Evolutionary conservation across 441 rosid species (phyloP), one percentile per base, ranked within the genome.

Genomic region (Viola pubescens): DNA sequence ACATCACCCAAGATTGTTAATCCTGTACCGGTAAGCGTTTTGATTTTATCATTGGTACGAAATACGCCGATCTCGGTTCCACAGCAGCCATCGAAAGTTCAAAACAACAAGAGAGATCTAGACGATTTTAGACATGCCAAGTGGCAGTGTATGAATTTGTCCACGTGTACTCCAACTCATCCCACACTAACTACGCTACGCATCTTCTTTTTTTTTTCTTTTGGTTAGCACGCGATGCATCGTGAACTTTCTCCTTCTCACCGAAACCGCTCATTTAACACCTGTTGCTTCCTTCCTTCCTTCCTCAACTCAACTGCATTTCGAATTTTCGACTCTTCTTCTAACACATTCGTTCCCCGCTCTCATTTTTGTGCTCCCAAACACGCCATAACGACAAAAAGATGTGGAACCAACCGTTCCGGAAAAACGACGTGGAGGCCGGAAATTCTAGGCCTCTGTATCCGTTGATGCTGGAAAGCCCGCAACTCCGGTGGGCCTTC

Each of bases 401-500:
- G 70, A 87, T 84, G 85, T 91, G 87, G 88, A 57, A 44, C 37
- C 92, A 73, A 39, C 73, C 83, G 8, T 66, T 56, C 70, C 58
- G 79, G 49, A 88, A 84, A 77, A 26, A 7, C 55, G 95, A 91
- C 72, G 62, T 79, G 79, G 98, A 88, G 74, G 58, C 76, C 16
- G 84, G 82, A 0, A 12, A 12, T 37, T 56, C 82, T 3, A 74
- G 74, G 64, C 75, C 89, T 57, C 75, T 91, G 72, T 89, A 87
- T 65, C 98, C 98, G 58, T 71, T 65, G 87, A 89, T 91, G 98
- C 68, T 81, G 0, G 98, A 91, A 66, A 75, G 79, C 52, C 91
- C 96, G 38, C 77, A 89, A 75, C 80, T 91, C 62, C 80, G 98
- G 13, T 91, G 98, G 98, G 71, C 85, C 8, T 91, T 91, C 54